Conservation (phyloP, 176 grass and related monocot genomes). For the Musa itinerans region DNA sequence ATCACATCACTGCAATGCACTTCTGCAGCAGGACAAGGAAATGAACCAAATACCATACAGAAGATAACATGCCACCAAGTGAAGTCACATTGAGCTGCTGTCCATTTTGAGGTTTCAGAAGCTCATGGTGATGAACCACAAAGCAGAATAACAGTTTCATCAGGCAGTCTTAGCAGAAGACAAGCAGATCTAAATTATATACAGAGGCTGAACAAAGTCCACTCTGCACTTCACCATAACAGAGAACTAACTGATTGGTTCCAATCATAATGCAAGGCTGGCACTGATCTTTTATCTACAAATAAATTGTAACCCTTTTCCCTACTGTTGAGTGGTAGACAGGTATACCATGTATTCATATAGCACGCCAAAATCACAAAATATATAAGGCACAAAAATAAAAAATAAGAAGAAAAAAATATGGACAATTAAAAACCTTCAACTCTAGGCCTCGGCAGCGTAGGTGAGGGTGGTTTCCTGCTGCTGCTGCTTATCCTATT, state of each 20-base stretch:
- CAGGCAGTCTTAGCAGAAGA: background rate
- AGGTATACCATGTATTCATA: background rate
- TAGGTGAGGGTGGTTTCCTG: conserved; percentile 36
- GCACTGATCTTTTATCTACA: conserved; percentile 9
- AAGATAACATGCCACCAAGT: no score
- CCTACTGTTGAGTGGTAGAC: background rate
- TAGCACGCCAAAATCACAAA: conserved; percentile 15
- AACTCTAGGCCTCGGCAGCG: conserved; percentile 40
- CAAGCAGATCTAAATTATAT: background rate
- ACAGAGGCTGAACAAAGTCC: background rate
- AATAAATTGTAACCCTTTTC: background rate
- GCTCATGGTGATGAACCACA: background rate
- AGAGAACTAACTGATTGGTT: background rate
- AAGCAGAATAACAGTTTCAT: background rate
- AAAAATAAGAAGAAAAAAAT: conserved; percentile 26
- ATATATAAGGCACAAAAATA: conserved; percentile 39
- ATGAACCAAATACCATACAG: no score
- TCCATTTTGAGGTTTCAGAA: background rate
- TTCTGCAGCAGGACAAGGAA: no score
- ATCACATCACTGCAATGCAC: no score
- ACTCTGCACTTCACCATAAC: background rate
- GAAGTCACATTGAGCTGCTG: background rate
- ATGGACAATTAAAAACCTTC: conserved; percentile 94
- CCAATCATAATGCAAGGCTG: conserved; percentile 1
- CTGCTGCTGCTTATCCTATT: conserved; percentile 37